Evolutionary conservation across 331 rosid genomes (phyloP).

Genomic region (Malus hybrid): DNA sequence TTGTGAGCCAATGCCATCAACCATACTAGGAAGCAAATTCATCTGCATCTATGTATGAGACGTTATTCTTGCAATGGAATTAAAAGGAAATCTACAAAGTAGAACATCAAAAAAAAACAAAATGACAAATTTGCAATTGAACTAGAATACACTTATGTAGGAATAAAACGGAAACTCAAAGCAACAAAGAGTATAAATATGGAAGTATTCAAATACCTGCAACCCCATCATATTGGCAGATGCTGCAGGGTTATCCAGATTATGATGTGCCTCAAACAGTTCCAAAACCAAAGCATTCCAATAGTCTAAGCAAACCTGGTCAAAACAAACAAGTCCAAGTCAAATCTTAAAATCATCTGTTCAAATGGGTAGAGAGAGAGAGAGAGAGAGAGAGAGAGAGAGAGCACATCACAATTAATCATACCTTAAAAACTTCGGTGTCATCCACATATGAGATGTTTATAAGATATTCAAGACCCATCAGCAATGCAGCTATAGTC

Average conservation of each 20-base stretch:
- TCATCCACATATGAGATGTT: slow-evolving; percentile 94
- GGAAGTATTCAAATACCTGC: slow-evolving; percentile 44
- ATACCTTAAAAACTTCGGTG: slow-evolving; percentile 94
- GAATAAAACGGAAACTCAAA: background rate
- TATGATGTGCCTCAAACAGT: slow-evolving; percentile 82
- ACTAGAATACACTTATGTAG: background rate
- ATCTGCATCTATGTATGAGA: slow-evolving; percentile 23
- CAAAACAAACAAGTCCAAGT: background rate
- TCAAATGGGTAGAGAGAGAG: background rate
- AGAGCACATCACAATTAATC: background rate
- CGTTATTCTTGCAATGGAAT: background rate
- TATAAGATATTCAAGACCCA: slow-evolving; percentile 94
- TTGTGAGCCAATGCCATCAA: slow-evolving; percentile 79
- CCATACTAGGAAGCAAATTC: slow-evolving; percentile 68
- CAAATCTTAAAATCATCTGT: background rate
- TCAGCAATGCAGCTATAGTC: slow-evolving; percentile 56
- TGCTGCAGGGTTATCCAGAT: slow-evolving; percentile 85
- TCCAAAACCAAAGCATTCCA: slow-evolving; percentile 91
- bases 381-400: background rate
- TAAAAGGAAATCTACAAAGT: background rate
- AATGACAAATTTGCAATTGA: background rate
- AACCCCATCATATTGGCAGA: slow-evolving; percentile 86
- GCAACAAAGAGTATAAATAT: background rate
- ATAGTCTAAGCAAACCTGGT: slow-evolving; percentile 92
- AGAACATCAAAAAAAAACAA: background rate